These are phyloP conservation scores for Mollisia scopiformis DNA, from an alignment of 2,329 filamentous ascomycete genomes.

Conservation along the genomic window DNA sequence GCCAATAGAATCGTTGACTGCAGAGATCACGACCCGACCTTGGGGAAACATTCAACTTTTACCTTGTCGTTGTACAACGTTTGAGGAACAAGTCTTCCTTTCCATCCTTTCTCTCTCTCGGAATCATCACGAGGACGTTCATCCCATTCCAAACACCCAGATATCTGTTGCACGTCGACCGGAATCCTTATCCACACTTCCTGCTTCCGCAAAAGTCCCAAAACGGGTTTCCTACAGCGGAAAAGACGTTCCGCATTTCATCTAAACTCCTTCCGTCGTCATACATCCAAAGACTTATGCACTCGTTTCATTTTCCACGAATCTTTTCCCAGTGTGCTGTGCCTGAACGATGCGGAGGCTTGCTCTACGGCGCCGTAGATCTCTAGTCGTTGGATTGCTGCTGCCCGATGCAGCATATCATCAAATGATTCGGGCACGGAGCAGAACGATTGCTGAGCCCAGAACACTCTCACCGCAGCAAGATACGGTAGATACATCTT, in stretches of 20 bases:
- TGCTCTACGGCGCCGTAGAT: constrained; percentile 7
- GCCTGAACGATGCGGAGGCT: constrained; percentile 15
- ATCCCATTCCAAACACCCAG: background rate
- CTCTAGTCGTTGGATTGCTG: constrained; percentile 1
- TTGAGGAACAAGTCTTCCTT: background rate
- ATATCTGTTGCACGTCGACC: constrained; percentile 17
- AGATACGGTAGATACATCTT: background rate
- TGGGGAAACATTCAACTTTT: no score
- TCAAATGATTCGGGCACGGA: constrained; percentile 4
- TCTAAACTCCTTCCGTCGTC: constrained; percentile 4
- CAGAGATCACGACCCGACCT: no score
- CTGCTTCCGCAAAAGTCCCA: constrained; percentile 2
- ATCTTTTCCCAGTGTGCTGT: constrained; percentile 7
- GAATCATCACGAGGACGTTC: background rate
- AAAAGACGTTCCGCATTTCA: constrained; percentile 12
- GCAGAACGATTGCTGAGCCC: background rate
- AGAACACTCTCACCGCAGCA: background rate
- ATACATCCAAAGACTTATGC: constrained; percentile 8
- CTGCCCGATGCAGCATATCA: constrained; percentile 8
- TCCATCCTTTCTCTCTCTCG: background rate
- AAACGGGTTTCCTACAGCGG: background rate
- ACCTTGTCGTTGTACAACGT: background rate
- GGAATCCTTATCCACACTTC: constrained; percentile 4
- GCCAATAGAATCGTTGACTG: background rate
- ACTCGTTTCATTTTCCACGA: constrained; percentile 13